A percentile compares a stretch with the other conserved stretches of the same genome.
These are phyloP conservation scores for Paraphoma chrysanthemicola DNA, from an alignment of 2,329 filamentous ascomycete species.

Conservation along the genomic window DNA sequence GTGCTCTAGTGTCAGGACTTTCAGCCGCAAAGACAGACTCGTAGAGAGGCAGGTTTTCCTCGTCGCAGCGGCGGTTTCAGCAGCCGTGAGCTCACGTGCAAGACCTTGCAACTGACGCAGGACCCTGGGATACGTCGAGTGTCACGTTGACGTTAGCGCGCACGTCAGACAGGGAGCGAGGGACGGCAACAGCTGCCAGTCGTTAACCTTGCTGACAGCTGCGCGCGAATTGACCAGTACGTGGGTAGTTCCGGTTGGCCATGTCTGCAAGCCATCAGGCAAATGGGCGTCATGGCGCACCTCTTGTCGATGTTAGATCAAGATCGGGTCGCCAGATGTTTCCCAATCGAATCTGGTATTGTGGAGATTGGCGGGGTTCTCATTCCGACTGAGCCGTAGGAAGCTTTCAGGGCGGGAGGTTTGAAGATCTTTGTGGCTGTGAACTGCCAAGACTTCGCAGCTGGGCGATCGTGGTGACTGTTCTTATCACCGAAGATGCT, in stretches of 20 bases:
- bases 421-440: slow-evolving; percentile 4
- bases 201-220: not conserved
- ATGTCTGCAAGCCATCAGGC: not conserved
- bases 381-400: not conserved
- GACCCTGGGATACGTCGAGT: not conserved
- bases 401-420: not conserved
- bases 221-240: not conserved
- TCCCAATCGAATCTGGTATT: not conserved
- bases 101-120: not conserved
- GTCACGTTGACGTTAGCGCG: slow-evolving; percentile 1
- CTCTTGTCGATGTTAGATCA: not conserved
- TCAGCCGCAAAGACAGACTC: no score
- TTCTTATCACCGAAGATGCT: not conserved
- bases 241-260: slow-evolving; percentile 4
- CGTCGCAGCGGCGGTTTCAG: not conserved
- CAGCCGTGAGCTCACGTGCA: not conserved
- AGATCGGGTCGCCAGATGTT: not conserved
- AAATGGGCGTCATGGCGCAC: not conserved
- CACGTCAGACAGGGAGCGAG: slow-evolving; percentile 1
- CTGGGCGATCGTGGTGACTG: not conserved
- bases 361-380: not conserved
- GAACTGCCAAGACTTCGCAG: not conserved
- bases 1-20: no score
- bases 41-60: not conserved
- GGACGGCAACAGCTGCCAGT: not conserved